Evolutionary conservation across 805 yeast species (phyloP), one percentile per base, ranked within the genome.

Genomic region (Yarrowia bubula): DNA sequence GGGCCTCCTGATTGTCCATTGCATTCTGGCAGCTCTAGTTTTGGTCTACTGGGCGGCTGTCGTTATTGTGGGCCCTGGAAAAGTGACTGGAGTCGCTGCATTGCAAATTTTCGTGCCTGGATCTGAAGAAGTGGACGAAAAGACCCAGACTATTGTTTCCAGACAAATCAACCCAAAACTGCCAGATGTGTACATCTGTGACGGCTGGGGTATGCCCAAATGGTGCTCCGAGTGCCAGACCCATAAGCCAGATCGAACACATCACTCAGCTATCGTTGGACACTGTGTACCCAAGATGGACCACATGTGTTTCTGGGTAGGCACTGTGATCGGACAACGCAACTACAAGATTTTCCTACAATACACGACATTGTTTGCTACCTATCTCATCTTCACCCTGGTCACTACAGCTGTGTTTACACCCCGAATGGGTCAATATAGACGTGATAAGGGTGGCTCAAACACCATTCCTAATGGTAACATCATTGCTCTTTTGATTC

Each of bases 281-380:
- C 71, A 75, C 28, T 90, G 96, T 71, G 84, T 92, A 0, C 85
- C 89, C 0, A 79, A 82, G 66, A 88, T 89, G 79, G 98, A 92
- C 75, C 98, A 92, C 73, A 87, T 81, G 71, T 92, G 98, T 73
- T 71, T 84, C 0, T 91, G 90, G 87, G 75, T 93, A 0, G 96
- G 96, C 1, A 73, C 81, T 0, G 83, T 85, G 4, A 83, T 92
- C 48, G 97, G 96, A 0, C 81, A 83, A 66, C 73, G 77, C 42
- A 92, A 93, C 74, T 84, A 85, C 72, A 72, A 81, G 58, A 75
- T 79, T 33, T 92, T 92, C 70, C 61, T 86, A 3, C 85, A 83
- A 67, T 86, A 81, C 70, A 70, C 81, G 37, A 46, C 67, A 22
- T 62, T 69, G 15, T 64, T 78, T 5, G 76, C 78, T 70, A 74